Conservation (phyloP, 768 basidiomycete genomes). For the Tremella yokohamensis region DNA sequence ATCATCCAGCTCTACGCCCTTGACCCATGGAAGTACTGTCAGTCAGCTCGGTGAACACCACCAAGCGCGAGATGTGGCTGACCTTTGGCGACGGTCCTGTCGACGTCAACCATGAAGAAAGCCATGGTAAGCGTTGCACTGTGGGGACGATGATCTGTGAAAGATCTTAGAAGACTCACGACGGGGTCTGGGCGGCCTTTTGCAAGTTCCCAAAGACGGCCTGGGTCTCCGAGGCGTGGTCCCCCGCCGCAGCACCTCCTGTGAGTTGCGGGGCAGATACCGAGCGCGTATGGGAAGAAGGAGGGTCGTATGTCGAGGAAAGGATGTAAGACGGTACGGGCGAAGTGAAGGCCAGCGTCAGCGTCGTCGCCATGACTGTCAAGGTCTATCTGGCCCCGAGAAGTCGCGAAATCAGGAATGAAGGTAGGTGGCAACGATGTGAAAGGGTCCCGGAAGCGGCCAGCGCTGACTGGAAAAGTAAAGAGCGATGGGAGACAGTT, state of each 20-base stretch:
- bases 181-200: conserved; percentile 24
- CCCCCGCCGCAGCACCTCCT: too few species aligned
- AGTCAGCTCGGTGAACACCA: conserved; percentile 12
- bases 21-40: conserved; percentile 45
- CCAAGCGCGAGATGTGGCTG: conserved; percentile 12
- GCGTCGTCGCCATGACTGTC: background rate
- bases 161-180: conserved; percentile 21
- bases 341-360: conserved; percentile 25
- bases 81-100: conserved; percentile 12
- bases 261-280: too few species aligned
- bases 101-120: background rate
- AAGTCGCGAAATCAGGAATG: too few species aligned
- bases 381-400: too few species aligned
- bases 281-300: conserved; percentile 21
- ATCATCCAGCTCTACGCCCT: conserved; percentile 23
- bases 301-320: conserved; percentile 34
- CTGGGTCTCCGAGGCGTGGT: too few species aligned
- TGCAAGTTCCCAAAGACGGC: background rate
- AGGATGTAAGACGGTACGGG: background rate
- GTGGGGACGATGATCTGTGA: background rate
- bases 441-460: too few species aligned
- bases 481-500: too few species aligned
- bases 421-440: too few species aligned
- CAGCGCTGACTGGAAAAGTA: too few species aligned
- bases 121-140: background rate